phyloP scores from a whole-genome alignment of 2,329 filamentous ascomycete genomes.

The Stemphylium vesicarium region DNA sequence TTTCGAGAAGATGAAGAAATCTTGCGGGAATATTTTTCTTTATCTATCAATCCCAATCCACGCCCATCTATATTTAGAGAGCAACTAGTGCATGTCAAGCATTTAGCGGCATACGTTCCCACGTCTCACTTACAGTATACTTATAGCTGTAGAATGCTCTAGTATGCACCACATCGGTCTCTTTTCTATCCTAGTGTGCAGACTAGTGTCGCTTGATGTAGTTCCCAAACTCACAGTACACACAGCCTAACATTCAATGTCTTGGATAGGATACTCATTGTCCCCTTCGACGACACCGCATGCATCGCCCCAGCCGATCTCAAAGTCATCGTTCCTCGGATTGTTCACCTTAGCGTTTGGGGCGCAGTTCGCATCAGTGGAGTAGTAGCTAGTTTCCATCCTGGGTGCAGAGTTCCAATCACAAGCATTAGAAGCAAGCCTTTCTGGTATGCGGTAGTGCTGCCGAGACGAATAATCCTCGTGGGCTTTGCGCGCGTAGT shows the following conservation, averaged over 20 bases:
- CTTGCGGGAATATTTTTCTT: too few species aligned
- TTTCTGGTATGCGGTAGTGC: background rate
- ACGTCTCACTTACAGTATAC: too few species aligned
- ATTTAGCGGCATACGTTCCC: too few species aligned
- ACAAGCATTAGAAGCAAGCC: constrained; percentile 24
- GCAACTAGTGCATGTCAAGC: too few species aligned
- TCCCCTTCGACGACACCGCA: constrained; percentile 46
- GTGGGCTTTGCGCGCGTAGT: background rate
- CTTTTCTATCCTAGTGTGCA: too few species aligned
- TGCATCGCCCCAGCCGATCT: constrained; percentile 50
- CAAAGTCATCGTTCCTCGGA: constrained; percentile 31
- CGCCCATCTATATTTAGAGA: too few species aligned
- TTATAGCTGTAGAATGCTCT: too few species aligned
- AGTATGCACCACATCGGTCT: too few species aligned
- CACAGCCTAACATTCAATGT: constrained; percentile 8
- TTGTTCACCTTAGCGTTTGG: constrained; percentile 36
- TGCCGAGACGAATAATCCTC: background rate
- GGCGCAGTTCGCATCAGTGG: constrained; percentile 46
- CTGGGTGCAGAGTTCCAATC: constrained; percentile 48
- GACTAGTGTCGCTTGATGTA: too few species aligned
- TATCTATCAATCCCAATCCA: too few species aligned
- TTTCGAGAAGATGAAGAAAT: too few species aligned
- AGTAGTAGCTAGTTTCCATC: constrained; percentile 52
- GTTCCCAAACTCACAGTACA: too few species aligned
- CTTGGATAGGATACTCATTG: constrained; percentile 7